Evolutionary conservation across 1,284 basidiomycete species (phyloP).

Genomic region (Malassezia vespertilionis): DNA sequence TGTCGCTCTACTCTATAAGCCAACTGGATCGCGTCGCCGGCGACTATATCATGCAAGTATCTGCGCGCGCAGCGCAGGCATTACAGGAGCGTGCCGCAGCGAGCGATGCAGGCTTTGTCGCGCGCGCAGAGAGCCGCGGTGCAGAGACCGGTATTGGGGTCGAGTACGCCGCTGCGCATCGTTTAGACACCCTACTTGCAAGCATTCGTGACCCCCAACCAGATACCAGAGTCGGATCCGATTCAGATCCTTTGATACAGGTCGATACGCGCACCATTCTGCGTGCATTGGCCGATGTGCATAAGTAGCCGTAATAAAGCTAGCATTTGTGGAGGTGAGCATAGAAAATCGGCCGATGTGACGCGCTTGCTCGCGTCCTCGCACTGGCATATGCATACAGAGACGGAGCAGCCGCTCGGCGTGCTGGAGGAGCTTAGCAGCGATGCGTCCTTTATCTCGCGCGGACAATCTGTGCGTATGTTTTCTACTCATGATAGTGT

Average conservation of each 20-base stretch:
- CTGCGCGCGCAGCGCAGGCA: slow-evolving; percentile 15
- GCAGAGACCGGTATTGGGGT: not conserved
- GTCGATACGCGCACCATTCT: not conserved
- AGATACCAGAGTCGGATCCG: not conserved
- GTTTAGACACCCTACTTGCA: slow-evolving; percentile 12
- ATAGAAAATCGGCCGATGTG: not conserved
- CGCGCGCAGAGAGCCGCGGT: not conserved
- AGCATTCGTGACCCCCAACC: slow-evolving; percentile 3
- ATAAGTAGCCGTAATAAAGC: not conserved
- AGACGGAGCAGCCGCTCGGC: slow-evolving; percentile 1
- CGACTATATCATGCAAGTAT: slow-evolving; percentile 5
- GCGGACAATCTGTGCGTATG: slow-evolving; percentile 6
- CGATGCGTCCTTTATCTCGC: slow-evolving; percentile 9
- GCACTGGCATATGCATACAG: not conserved
- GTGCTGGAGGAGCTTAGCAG: slow-evolving; percentile 1
- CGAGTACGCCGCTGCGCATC: slow-evolving; percentile 1
- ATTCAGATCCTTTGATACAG: too few relatives aligned
- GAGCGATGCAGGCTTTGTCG: slow-evolving; percentile 9
- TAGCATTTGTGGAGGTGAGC: not conserved
- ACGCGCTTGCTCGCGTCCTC: too few relatives aligned
- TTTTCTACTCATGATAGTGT: not conserved
- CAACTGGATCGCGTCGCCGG: slow-evolving; percentile 11
- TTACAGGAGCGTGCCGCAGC: slow-evolving; percentile 12
- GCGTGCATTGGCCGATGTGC: not conserved
- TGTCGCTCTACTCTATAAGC: slow-evolving; percentile 5